Conservation (phyloP, 352 stramenopile species). For the Plasmopara halstedii region DNA sequence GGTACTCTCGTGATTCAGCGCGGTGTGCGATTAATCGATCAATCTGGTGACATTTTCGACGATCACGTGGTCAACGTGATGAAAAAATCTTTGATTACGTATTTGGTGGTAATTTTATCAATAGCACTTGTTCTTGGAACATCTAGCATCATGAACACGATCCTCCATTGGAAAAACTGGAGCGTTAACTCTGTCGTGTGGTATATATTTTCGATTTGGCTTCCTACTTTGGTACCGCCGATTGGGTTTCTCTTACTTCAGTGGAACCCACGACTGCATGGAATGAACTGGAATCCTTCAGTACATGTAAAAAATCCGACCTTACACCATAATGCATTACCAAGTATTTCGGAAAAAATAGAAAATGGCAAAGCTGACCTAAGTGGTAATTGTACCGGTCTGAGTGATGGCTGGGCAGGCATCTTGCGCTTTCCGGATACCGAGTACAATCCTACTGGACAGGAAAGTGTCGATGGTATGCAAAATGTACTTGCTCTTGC, state of each 20-base stretch:
- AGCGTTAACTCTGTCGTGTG: conserved; percentile 67
- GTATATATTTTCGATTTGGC: conserved; percentile 76
- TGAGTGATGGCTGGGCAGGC: conserved; percentile 61
- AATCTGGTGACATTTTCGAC: conserved; percentile 67
- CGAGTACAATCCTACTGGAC: conserved; percentile 56
- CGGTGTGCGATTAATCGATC: conserved; percentile 58
- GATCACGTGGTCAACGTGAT: conserved; percentile 67
- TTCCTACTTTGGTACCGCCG: conserved; percentile 64
- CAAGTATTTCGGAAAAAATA: conserved; percentile 41
- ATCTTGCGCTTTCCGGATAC: conserved; percentile 70
- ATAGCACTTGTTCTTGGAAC: conserved; percentile 61
- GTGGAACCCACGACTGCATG: conserved; percentile 73
- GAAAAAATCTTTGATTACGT: conserved; percentile 74
- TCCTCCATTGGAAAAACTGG: conserved; percentile 56
- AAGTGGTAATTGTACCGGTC: conserved; percentile 20
- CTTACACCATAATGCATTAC: conserved; percentile 24
- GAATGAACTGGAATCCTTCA: conserved; percentile 61
- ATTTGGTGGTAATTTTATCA: conserved; percentile 62
- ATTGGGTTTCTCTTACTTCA: conserved; percentile 76
- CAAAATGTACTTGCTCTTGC: conserved; percentile 78
- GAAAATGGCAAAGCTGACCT: conserved; percentile 26
- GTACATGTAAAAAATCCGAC: conserved; percentile 41
- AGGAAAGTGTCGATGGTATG: conserved; percentile 42
- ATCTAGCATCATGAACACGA: conserved; percentile 50
- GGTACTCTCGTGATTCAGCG: conserved; percentile 63